Evolutionary conservation across 2,329 filamentous ascomycete species (phyloP).

Genomic region (Trichothecium roseum): DNA sequence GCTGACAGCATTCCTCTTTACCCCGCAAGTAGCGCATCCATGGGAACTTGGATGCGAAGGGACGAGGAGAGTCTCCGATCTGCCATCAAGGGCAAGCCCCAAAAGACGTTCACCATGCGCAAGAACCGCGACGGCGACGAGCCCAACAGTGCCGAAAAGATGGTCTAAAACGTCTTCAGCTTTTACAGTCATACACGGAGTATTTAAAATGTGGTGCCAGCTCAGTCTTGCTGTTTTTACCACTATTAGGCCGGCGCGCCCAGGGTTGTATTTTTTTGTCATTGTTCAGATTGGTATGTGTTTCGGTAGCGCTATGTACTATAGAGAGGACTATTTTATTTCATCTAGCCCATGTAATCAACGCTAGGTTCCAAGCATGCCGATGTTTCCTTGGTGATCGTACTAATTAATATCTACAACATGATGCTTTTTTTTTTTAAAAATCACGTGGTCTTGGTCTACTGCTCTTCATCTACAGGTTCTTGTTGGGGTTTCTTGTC

Average conservation of each 20-base stretch:
- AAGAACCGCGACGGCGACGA: slow-evolving; percentile 5
- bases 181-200: background rate
- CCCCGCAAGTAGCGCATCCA: slow-evolving; percentile 35
- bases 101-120: slow-evolving; percentile 21
- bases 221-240: too few species aligned
- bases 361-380: too few species aligned
- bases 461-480: background rate
- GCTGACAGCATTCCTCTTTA: slow-evolving; percentile 42
- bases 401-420: too few species aligned
- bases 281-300: too few species aligned
- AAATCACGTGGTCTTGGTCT: background rate
- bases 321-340: too few species aligned
- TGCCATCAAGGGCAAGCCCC: slow-evolving; percentile 29
- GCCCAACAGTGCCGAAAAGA: slow-evolving; percentile 5
- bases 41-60: slow-evolving; percentile 26
- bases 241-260: too few species aligned
- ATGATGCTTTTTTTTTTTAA: background rate
- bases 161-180: slow-evolving; percentile 3
- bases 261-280: too few species aligned
- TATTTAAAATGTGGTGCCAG: too few species aligned
- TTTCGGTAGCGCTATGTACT: too few species aligned
- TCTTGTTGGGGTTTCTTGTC: slow-evolving; percentile 8
- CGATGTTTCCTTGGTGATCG: too few species aligned
- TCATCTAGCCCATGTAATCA: too few species aligned
- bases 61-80: slow-evolving; percentile 27